Conservation (phyloP, 225 moss, liverwort and hornwort genomes). For the Marchantia paleacea region DNA sequence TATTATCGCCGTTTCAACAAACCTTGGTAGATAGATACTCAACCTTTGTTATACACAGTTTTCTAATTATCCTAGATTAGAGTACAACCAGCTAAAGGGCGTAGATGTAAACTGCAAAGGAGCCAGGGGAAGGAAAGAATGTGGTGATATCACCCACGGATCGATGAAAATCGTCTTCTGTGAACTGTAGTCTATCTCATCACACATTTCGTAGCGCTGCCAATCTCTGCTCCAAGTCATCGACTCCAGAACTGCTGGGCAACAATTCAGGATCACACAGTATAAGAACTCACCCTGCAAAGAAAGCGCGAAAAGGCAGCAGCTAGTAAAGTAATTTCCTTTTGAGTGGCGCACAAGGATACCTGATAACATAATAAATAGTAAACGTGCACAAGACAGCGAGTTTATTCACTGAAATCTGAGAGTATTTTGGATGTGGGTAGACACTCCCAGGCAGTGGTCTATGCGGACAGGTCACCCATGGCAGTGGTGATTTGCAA, state of each 20-base stretch:
- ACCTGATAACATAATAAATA: too few relatives aligned
- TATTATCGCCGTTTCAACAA: constrained; percentile 1
- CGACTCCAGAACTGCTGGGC: constrained; percentile 80
- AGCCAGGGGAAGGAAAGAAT: neutral
- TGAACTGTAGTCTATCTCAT: constrained; percentile 1
- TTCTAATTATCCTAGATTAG: constrained; percentile 27
- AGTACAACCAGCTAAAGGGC: constrained; percentile 30
- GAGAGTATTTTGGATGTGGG: too few relatives aligned
- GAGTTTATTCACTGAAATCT: too few relatives aligned
- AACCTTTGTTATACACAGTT: constrained; percentile 22
- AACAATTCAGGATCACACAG: constrained; percentile 10
- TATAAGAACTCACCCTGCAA: constrained; percentile 1
- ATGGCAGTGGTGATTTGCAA: too few relatives aligned
- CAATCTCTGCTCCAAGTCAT: constrained; percentile 79
- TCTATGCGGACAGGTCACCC: too few relatives aligned
- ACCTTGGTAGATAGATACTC: neutral
- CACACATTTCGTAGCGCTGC: constrained; percentile 78
- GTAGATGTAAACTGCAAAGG: neutral
- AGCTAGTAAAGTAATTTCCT: neutral
- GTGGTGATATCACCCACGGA: neutral
- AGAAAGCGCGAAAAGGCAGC: neutral
- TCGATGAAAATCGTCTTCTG: neutral
- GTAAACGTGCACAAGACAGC: too few relatives aligned
- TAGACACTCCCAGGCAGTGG: too few relatives aligned
- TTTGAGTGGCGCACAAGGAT: too few relatives aligned